Percentiles rank a stretch among this genome's conserved stretches.
Evolutionary conservation across 2,329 filamentous ascomycete species (phyloP).

Genomic region (Microdochium paspali): DNA sequence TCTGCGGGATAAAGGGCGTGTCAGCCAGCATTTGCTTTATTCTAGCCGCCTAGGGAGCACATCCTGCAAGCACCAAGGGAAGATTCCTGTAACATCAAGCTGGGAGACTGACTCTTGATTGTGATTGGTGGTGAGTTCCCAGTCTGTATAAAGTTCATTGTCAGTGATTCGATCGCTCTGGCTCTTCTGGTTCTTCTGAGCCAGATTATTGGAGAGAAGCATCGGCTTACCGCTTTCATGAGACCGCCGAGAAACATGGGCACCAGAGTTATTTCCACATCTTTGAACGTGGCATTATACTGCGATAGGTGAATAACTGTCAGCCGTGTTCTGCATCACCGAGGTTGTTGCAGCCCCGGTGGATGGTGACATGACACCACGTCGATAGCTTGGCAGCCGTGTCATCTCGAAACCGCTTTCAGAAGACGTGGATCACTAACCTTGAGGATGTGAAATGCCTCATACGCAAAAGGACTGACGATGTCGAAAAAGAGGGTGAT

Average conservation of each 20-base stretch:
- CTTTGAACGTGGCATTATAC: slow-evolving; percentile 20
- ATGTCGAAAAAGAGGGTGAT: slow-evolving; percentile 29
- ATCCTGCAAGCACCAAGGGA: neutral
- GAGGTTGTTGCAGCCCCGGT: too few relatives aligned
- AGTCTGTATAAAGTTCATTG: slow-evolving; percentile 10
- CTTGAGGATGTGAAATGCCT: slow-evolving; percentile 25
- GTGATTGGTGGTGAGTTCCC: slow-evolving; percentile 24
- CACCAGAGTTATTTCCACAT: slow-evolving; percentile 21
- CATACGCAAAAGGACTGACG: slow-evolving; percentile 29
- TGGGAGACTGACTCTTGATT: slow-evolving; percentile 24
- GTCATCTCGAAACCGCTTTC: too few relatives aligned
- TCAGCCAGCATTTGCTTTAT: neutral
- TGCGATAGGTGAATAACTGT: too few relatives aligned
- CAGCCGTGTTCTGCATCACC: too few relatives aligned
- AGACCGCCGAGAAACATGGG: slow-evolving; percentile 28
- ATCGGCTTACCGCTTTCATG: slow-evolving; percentile 21
- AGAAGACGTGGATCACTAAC: slow-evolving; percentile 14
- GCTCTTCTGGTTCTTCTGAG: too few relatives aligned
- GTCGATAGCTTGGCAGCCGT: too few relatives aligned
- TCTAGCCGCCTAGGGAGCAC: neutral
- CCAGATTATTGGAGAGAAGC: neutral
- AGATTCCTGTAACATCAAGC: neutral
- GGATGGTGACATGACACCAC: too few relatives aligned
- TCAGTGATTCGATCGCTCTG: too few relatives aligned
- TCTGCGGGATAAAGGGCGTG: slow-evolving; percentile 11